Base-by-base conservation (phyloP, 768 basidiomycete genomes). In the Phylloporus sp. region DNA sequence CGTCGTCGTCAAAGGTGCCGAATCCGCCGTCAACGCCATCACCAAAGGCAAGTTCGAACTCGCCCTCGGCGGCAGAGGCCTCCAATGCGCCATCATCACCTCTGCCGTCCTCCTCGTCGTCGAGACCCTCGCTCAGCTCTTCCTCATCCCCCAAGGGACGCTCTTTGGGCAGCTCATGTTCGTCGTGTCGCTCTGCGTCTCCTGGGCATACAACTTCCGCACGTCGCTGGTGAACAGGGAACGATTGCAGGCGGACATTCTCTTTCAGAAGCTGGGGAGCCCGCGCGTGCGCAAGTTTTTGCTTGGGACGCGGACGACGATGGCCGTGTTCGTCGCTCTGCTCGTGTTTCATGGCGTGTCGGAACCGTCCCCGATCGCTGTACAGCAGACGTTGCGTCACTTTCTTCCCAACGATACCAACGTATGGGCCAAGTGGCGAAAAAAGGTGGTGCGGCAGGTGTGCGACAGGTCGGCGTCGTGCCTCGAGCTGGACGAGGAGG, bases 131-230 rank as follows among this genome's bases (percentile, higher is more conserved):
- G 15, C 59, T 18, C 69, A 69, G 28, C 61, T 69, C 14, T 54
- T 69, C 22, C 54, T 70, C 29, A 54, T 68, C 27, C 68, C 69
- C 0, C 65, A 65, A 49, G 60, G 59, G 9, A 31, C 51, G 3
- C 57, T 69, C 4, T 70, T 70, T 13, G 69, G 69, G 5, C 68
- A 69, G 38, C 46, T 61, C 38, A 57, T 69, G 64, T 69, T 70
- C 40, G 43, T 66, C 18, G 6, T 44, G 8, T 61, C 67, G 7
- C 55, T 71, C 36, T 57, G 43, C 5, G 52, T 55, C 2, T 71
- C 67, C 0, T 71, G 69, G 69, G 44, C 17, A 9, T 66, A 71
- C 22, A 71, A 66, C 29, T 56, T 60, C 0, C 68, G 59, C 37
- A 50, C 67, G 4, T 60, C 68, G 5, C 65, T 61, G 2, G 44